A percentile compares a stretch with the other conserved stretches of the same genome.
These are phyloP conservation scores for Davidsoniella neocaledoniae DNA, from an alignment of 2,329 filamentous ascomycete species.

Conservation along the genomic window DNA sequence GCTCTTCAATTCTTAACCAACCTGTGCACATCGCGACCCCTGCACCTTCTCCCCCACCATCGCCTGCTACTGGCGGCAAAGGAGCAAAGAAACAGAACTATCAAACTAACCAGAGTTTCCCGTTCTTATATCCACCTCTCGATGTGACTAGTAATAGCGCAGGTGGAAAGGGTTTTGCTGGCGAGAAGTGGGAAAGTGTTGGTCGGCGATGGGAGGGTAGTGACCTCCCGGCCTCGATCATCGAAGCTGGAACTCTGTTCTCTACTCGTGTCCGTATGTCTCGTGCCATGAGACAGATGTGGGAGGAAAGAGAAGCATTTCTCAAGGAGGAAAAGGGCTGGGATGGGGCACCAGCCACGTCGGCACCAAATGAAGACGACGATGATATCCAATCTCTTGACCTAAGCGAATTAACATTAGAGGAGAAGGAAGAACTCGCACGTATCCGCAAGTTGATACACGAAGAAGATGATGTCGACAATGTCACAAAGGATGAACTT, in stretches of 20 bases:
- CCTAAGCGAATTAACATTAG: slow-evolving; percentile 26
- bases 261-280: slow-evolving; percentile 82
- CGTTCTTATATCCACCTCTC: slow-evolving; percentile 88
- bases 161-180: slow-evolving; percentile 73
- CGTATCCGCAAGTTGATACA: slow-evolving; percentile 25
- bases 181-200: slow-evolving; percentile 62
- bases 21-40: slow-evolving; percentile 98
- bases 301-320: slow-evolving; percentile 84
- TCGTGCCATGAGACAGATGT: slow-evolving; percentile 77
- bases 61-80: slow-evolving; percentile 72
- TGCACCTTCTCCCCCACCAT: slow-evolving; percentile 86
- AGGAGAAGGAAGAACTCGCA: slow-evolving; percentile 27
- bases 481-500: slow-evolving; percentile 19
- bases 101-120: slow-evolving; percentile 97
- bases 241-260: slow-evolving; percentile 88
- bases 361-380: slow-evolving; percentile 19
- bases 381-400: slow-evolving; percentile 31
- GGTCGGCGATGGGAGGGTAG: slow-evolving; percentile 84
- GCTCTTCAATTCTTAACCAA: slow-evolving; percentile 71
- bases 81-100: slow-evolving; percentile 98
- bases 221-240: slow-evolving; percentile 82
- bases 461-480: slow-evolving; percentile 15
- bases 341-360: slow-evolving; percentile 30
- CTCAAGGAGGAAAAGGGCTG: slow-evolving; percentile 87
- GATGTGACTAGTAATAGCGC: slow-evolving; percentile 79